phyloP scores from a whole-genome alignment of 2,329 filamentous ascomycete species.

The Ophiostoma australiae region DNA sequence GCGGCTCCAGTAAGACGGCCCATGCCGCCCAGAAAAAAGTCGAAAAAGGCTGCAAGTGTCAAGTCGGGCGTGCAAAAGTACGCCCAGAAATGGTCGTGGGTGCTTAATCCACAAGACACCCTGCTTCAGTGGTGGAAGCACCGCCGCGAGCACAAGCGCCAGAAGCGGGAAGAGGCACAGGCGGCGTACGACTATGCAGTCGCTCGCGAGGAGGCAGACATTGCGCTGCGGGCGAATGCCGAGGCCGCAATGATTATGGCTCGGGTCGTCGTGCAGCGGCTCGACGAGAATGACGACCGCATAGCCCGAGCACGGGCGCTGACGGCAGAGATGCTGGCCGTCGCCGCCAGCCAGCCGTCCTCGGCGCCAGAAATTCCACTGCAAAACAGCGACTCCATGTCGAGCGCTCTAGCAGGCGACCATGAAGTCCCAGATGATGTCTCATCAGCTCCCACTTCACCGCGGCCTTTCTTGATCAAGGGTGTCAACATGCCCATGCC shows the following conservation, averaged over 20 bases:
- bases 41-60: not conserved
- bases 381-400: not conserved
- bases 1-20: not conserved
- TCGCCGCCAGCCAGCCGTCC: not conserved
- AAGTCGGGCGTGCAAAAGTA: constrained; percentile 13
- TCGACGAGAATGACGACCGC: constrained; percentile 13
- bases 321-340: not conserved
- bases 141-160: not conserved
- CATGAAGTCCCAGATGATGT: not conserved
- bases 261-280: constrained; percentile 12
- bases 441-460: not conserved
- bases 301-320: not conserved
- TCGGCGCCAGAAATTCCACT: not conserved
- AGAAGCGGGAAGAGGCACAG: constrained; percentile 13
- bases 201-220: not conserved
- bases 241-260: not conserved
- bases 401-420: not conserved
- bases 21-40: not conserved
- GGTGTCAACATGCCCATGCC: constrained; percentile 3
- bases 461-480: not conserved
- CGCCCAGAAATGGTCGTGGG: constrained; percentile 17
- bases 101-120: constrained; percentile 17
- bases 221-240: constrained; percentile 3
- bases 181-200: constrained; percentile 12
- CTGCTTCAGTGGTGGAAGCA: constrained; percentile 18